Evolutionary conservation across 176 grass and related monocot species (phyloP), one percentile per base, ranked within the genome.

Genomic region (Bonia amplexicaulis): DNA sequence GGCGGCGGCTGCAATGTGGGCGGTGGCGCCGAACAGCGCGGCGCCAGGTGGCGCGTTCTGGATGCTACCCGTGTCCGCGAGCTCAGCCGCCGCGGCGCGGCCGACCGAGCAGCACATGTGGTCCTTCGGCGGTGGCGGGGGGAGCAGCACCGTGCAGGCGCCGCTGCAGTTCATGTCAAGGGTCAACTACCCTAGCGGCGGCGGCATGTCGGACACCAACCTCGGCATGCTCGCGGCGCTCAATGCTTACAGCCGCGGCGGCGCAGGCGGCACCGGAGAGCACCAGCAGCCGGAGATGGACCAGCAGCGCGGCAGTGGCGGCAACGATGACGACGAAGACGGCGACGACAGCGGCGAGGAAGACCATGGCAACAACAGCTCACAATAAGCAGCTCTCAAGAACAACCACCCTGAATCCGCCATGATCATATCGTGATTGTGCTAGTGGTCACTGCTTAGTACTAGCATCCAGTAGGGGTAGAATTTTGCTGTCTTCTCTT

Each of bases 1-100:
- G 9, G 80, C 77, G 2, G 74, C 89, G 3, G 29, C 84, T 14
- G 87, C 97, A 99, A 96, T 99, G 97, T 99, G 97, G 97, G 93
- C 96, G 12, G 74, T 97, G 51, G 92, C 90, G 20, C 91, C 95
- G 29, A 97, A 95, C 78, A 85, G 71, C 65, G 87, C 84, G 5
- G 73, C 93, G 17, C 82, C 93, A 0, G 88, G 89, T 0, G 96
- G 96, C 16, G 83, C 91, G 16, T 98, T 98, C 77, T 98, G 96
- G 96, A 98, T 98, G 96, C 86, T 98, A 23, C 96, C 96, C 6
- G 91, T 98, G 35, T 89, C 96, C 9, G 45, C 91, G 7, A 89
- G 88, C 55, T 45, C 89, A 0, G 81, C 90, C 6, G 74, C 91
- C 6, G 77, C 83, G 4, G 89, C 82, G 1, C 83, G 93, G 48